These are phyloP conservation scores for Lachnellula willkommii DNA, from an alignment of 2,329 filamentous ascomycete species.

Conservation along the genomic window DNA sequence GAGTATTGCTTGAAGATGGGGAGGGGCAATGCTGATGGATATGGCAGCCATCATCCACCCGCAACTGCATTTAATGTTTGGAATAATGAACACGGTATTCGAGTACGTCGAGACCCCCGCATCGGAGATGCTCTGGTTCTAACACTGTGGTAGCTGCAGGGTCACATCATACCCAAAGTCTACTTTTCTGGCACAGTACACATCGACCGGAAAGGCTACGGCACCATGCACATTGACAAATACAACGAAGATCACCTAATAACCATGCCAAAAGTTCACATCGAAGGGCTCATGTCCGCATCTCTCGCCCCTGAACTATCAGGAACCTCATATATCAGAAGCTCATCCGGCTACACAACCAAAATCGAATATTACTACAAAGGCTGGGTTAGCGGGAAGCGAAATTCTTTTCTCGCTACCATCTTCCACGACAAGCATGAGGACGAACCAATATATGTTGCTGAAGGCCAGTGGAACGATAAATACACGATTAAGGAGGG, in stretches of 20 bases:
- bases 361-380: constrained; percentile 89
- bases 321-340: constrained; percentile 74
- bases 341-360: constrained; percentile 77
- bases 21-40: not conserved
- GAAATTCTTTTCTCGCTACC: constrained; percentile 79
- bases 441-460: constrained; percentile 70
- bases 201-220: constrained; percentile 90
- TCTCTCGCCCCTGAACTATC: constrained; percentile 87
- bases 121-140: not conserved
- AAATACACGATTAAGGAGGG: constrained; percentile 70
- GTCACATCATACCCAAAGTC: constrained; percentile 93
- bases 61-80: constrained; percentile 90
- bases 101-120: constrained; percentile 13
- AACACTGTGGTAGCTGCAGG: constrained; percentile 48
- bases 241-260: constrained; percentile 67
- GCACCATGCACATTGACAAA: constrained; percentile 67
- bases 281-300: constrained; percentile 82
- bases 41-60: constrained; percentile 74
- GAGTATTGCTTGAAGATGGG: constrained; percentile 9
- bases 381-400: constrained; percentile 91
- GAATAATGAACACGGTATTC: constrained; percentile 75
- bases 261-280: constrained; percentile 83
- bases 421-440: constrained; percentile 64
- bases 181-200: constrained; percentile 90
- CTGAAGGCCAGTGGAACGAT: constrained; percentile 86